These are phyloP conservation scores for Pisolithus orientalis DNA, from an alignment of 768 basidiomycete species.

Conservation along the genomic window DNA sequence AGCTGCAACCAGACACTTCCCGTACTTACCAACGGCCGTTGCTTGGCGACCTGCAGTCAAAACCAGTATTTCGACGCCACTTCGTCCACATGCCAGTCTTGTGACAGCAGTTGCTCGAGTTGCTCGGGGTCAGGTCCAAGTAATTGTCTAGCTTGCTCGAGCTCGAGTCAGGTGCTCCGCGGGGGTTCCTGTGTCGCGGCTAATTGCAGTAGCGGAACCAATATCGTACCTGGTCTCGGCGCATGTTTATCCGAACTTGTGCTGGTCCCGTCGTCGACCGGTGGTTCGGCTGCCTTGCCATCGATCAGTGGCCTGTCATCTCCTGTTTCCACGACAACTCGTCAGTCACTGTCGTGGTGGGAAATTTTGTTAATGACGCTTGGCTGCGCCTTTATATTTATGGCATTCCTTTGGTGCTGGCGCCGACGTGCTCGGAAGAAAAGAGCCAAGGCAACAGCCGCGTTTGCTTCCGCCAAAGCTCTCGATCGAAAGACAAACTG, in stretches of 20 bases:
- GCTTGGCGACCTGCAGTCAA: slow-evolving; percentile 70
- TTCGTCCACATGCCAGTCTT: slow-evolving; percentile 58
- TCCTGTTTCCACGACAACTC: slow-evolving; percentile 34
- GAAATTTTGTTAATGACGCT: slow-evolving; percentile 79
- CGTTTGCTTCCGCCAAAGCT: slow-evolving; percentile 56
- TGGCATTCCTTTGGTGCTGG: slow-evolving; percentile 61
- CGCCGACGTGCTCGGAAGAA: slow-evolving; percentile 63
- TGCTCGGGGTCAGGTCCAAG: slow-evolving; percentile 65
- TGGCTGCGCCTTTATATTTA: slow-evolving; percentile 73
- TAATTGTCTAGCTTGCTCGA: slow-evolving; percentile 71
- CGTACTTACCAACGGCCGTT: slow-evolving; percentile 69
- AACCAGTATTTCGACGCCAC: slow-evolving; percentile 67
- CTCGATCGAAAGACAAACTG: slow-evolving; percentile 45
- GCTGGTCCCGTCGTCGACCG: slow-evolving; percentile 39
- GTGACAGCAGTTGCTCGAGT: slow-evolving; percentile 73
- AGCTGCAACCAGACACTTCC: slow-evolving; percentile 63
- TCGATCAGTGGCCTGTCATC: slow-evolving; percentile 50
- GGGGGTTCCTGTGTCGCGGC: slow-evolving; percentile 59
- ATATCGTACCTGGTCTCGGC: slow-evolving; percentile 64
- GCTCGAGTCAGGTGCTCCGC: slow-evolving; percentile 52
- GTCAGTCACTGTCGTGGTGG: slow-evolving; percentile 63
- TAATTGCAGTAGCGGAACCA: slow-evolving; percentile 50
- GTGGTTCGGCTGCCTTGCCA: slow-evolving; percentile 39
- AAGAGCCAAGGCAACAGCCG: slow-evolving; percentile 59
- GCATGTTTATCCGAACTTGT: slow-evolving; percentile 78